A percentile compares a stretch with the other conserved stretches of the same genome.
phyloP scores from a whole-genome alignment of 1,284 basidiomycete genomes.

The Peniophora sp. region DNA sequence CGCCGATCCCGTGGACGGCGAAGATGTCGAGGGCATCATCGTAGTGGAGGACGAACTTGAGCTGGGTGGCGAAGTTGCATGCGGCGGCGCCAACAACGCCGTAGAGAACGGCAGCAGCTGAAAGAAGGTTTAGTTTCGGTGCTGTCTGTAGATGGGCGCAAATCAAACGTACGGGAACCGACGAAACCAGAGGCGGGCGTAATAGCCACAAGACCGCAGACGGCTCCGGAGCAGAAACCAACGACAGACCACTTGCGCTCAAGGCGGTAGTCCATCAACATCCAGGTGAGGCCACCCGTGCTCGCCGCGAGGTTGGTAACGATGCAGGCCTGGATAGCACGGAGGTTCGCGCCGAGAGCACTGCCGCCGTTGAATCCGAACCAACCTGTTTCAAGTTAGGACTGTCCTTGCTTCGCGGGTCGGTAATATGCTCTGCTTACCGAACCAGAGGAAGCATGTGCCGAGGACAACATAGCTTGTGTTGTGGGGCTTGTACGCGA shows the following conservation, averaged over 20 bases:
- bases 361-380: conserved; percentile 89
- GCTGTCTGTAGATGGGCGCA: background rate
- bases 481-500: conserved; percentile 87
- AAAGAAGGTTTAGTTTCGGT: background rate
- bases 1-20: conserved; percentile 85
- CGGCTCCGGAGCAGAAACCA: conserved; percentile 94
- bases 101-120: conserved; percentile 76
- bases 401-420: no score
- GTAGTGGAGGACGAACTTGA: conserved; percentile 75
- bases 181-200: conserved; percentile 91
- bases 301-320: conserved; percentile 89
- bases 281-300: conserved; percentile 90
- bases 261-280: conserved; percentile 89
- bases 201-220: conserved; percentile 86
- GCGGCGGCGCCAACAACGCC: conserved; percentile 79
- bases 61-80: conserved; percentile 92
- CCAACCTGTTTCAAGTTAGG: conserved; percentile 54
- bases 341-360: conserved; percentile 79
- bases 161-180: conserved; percentile 54
- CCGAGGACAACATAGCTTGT: conserved; percentile 88
- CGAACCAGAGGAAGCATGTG: conserved; percentile 91
- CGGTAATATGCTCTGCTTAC: no score
- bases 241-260: conserved; percentile 92
- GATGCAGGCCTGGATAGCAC: conserved; percentile 85
- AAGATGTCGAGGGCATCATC: conserved; percentile 88